Evolutionary conservation across 164 flowering plant genomes (phyloP), one percentile per base, ranked within the genome.

Genomic region (Vitis rupestris): DNA sequence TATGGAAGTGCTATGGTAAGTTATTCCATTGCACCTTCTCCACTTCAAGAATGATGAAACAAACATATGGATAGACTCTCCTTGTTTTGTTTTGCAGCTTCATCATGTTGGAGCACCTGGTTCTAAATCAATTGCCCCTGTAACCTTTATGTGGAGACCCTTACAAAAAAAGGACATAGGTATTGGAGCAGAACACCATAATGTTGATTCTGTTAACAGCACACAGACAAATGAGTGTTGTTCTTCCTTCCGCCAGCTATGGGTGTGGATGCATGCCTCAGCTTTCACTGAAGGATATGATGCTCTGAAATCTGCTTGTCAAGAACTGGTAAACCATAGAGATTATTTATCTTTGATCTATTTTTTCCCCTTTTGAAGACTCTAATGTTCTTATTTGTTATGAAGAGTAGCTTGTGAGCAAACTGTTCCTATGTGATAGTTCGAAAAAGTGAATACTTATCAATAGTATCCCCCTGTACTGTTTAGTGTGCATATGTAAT

Each of bases 231-330:
- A 13, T 63, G 66, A 64, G 19, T 17, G 61, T 17, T 12, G 31
- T 71, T 73, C 78, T 58, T n/a, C 79, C 59, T 65, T 73, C 59
- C 88, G 92, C 65, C 90, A 86, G 73, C 67, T 93, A 66, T 93
- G 97, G 99, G 63, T 93, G 58, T 91, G 93, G 93, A 79, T 95
- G 61, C 98, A 95, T 86, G 86, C 92, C 61, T 87, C 97, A 16
- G 87, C 89, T 61, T 79, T 85, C 49, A 30, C 31, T 64, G 98
- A 93, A 84, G 99, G 90, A 81, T 82, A 67, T 72, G 83, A 80
- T 74, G 82, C 87, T 76, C 76, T 95, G 63, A 76, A 69, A 63
- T 44, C 30, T 75, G 91, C 97, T 58, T 91, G 91, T 78, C 74
- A 83, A 68, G 80, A 81, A 56, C 84, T 72, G 92, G 98, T 90